phyloP scores from a whole-genome alignment of 305 asterid species.

The Solanum hybrid region DNA sequence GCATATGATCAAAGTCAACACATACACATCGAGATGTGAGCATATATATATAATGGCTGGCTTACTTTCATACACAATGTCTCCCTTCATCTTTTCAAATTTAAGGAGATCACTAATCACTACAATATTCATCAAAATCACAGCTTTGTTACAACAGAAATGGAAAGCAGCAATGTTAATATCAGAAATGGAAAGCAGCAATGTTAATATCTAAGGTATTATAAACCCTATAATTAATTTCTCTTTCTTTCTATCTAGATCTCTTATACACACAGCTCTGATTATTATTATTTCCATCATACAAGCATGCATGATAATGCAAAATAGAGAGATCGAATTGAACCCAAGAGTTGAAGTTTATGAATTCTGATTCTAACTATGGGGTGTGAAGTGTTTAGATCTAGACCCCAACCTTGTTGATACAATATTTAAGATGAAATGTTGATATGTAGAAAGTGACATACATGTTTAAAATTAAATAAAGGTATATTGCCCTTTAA shows the following conservation, averaged over 20 bases:
- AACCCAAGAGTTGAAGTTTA: background rate
- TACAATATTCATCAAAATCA: background rate
- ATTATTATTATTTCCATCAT: background rate
- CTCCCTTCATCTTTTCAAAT: background rate
- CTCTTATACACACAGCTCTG: background rate
- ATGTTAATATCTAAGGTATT: slow-evolving; percentile 12
- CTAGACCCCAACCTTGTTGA: background rate
- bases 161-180: background rate
- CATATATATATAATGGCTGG: background rate
- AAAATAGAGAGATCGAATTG: background rate
- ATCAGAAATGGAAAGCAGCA: background rate
- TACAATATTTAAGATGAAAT: background rate
- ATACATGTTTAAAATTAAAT: background rate
- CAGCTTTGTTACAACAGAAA: background rate
- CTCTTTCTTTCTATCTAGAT: background rate
- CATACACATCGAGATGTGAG: background rate
- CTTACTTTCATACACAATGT: background rate
- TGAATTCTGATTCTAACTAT: background rate
- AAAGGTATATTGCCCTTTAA: background rate
- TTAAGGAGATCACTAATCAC: background rate
- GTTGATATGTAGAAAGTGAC: background rate
- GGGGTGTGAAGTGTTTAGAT: background rate
- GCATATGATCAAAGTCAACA: background rate
- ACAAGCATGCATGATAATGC: background rate
- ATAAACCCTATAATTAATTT: background rate